phyloP scores from a whole-genome alignment of 1,284 basidiomycete genomes.

The Cystobasidium pallidum region DNA sequence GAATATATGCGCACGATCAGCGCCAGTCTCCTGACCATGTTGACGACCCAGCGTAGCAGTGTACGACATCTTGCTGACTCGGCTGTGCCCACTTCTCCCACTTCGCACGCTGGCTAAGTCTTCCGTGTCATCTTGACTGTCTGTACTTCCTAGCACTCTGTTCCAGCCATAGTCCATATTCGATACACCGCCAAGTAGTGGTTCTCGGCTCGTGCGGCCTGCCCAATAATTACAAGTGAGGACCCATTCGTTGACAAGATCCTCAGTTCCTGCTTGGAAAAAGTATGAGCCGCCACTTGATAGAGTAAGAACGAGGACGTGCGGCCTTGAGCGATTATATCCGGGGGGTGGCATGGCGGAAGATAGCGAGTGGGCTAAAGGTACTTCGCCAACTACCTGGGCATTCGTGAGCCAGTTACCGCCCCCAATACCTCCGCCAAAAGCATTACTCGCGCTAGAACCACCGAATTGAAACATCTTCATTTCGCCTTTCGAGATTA shows the following conservation, averaged over 20 bases:
- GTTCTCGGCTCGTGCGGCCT: conserved; percentile 87
- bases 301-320: conserved; percentile 93
- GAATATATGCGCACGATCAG: conserved; percentile 77
- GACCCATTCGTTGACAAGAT: conserved; percentile 96
- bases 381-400: conserved; percentile 73
- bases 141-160: conserved; percentile 63
- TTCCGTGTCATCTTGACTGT: conserved; percentile 47
- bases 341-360: conserved; percentile 87
- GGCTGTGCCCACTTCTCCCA: conserved; percentile 46
- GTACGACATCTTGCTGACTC: conserved; percentile 40
- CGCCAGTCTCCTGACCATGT: not conserved
- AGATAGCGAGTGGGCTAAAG: conserved; percentile 83
- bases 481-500: conserved; percentile 88
- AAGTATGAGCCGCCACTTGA: conserved; percentile 87
- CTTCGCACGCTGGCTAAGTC: conserved; percentile 48
- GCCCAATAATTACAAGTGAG: conserved; percentile 99
- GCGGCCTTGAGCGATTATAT: conserved; percentile 82
- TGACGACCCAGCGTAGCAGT: conserved; percentile 25
- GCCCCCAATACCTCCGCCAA: conserved; percentile 64
- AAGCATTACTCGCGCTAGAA: conserved; percentile 40
- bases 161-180: conserved; percentile 99
- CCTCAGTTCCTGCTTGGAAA: conserved; percentile 97
- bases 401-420: conserved; percentile 98
- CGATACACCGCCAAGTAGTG: conserved; percentile 88
- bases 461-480: conserved; percentile 93